phyloP scores from a whole-genome alignment of 805 yeast genomes.

The Nematodospora valgi region DNA sequence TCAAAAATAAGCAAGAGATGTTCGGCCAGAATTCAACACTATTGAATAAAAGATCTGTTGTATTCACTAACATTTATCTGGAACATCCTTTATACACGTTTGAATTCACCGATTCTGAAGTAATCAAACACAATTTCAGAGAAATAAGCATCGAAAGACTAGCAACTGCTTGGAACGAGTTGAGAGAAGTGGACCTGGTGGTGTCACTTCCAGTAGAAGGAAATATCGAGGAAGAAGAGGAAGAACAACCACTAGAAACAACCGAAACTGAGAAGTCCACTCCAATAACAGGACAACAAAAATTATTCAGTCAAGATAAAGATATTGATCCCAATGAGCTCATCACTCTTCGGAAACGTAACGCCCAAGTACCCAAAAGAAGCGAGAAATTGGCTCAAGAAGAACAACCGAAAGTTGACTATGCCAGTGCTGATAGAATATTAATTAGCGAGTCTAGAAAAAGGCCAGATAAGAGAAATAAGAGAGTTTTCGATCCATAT shows the following conservation, averaged over 20 bases:
- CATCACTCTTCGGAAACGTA: conserved; percentile 33
- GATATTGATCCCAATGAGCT: conserved; percentile 32
- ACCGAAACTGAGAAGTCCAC: conserved; percentile 7
- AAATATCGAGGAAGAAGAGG: conserved; percentile 11
- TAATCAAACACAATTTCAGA: conserved; percentile 16
- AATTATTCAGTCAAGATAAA: conserved; percentile 10
- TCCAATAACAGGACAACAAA: conserved; percentile 3
- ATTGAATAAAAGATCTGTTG: conserved; percentile 10
- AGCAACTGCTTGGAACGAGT: conserved; percentile 10
- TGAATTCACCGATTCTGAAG: conserved; percentile 1
- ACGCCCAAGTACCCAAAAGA: conserved; percentile 8
- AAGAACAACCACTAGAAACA: conserved; percentile 7
- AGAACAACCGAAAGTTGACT: conserved; percentile 37
- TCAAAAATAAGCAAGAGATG: conserved; percentile 7
- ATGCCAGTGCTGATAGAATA: conserved; percentile 40
- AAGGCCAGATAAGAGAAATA: conserved; percentile 16
- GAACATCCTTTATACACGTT: neutral
- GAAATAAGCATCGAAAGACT: conserved; percentile 15
- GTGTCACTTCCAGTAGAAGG: conserved; percentile 7
- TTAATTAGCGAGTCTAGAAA: conserved; percentile 18
- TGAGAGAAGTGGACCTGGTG: conserved; percentile 14
- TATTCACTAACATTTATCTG: conserved; percentile 14
- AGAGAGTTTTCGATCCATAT: conserved; percentile 58
- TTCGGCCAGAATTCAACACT: conserved; percentile 9
- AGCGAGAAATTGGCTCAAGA: conserved; percentile 7